phyloP scores from a whole-genome alignment of 768 basidiomycete genomes.

The Panus rudis region DNA sequence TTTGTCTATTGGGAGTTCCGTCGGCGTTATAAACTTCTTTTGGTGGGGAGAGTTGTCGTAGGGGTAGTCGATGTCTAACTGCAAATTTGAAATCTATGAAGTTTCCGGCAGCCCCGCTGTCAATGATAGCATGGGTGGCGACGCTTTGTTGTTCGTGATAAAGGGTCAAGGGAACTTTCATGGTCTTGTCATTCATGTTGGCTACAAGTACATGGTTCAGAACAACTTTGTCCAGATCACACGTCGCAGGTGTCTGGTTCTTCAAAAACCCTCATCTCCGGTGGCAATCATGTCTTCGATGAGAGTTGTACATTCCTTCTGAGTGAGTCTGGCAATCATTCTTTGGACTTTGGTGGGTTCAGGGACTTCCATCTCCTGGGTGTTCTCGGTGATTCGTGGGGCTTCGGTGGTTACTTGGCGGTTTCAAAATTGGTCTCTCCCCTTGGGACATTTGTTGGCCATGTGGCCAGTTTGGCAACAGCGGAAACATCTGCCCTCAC shows the following conservation, averaged over 20 bases:
- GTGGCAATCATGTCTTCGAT: too few relatives aligned
- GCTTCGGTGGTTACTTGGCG: too few relatives aligned
- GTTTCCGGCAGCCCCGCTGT: neutral
- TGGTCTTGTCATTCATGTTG: neutral
- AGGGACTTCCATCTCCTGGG: too few relatives aligned
- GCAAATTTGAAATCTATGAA: neutral
- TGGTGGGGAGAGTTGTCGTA: too few relatives aligned
- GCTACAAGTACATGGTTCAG: neutral
- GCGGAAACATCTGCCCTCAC: too few relatives aligned
- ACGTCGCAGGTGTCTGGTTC: neutral
- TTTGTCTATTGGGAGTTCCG: neutral
- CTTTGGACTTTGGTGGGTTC: neutral
- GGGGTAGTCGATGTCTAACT: neutral
- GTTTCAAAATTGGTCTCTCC: too few relatives aligned
- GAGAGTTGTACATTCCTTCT: neutral
- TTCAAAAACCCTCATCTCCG: neutral
- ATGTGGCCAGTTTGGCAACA: too few relatives aligned
- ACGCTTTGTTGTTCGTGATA: neutral
- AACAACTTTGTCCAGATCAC: neutral
- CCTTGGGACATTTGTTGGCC: too few relatives aligned
- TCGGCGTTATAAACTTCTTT: slow-evolving; percentile 4
- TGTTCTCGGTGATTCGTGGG: too few relatives aligned
- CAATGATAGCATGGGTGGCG: slow-evolving; percentile 1
- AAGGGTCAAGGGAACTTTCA: neutral
- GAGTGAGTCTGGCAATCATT: neutral